These are phyloP conservation scores for Cryptococcus amylolentus DNA, from an alignment of 1,284 basidiomycete species.

Conservation along the genomic window DNA sequence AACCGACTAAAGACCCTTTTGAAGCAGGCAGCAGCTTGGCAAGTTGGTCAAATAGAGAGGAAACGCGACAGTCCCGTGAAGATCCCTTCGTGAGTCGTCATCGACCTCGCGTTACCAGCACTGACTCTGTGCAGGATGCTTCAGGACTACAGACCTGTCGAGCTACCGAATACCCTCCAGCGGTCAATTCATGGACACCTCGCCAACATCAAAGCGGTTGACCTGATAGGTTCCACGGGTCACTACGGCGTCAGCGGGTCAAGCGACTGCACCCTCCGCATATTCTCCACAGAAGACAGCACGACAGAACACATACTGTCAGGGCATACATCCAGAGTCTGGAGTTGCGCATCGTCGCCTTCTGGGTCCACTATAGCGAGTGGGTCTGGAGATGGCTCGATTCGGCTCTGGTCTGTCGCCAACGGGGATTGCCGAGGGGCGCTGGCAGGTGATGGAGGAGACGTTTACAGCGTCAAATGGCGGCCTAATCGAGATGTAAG, in stretches of 20 bases:
- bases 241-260: conserved; percentile 50
- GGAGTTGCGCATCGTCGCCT: conserved; percentile 48
- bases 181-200: conserved; percentile 45
- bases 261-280: conserved; percentile 45
- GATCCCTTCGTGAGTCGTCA: conserved; percentile 23
- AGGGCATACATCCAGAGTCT: conserved; percentile 51
- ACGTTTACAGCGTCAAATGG: conserved; percentile 53
- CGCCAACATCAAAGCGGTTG: conserved; percentile 52
- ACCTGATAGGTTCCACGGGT: conserved; percentile 48
- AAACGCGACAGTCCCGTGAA: conserved; percentile 3
- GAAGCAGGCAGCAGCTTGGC: conserved; percentile 52
- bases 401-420: conserved; percentile 50
- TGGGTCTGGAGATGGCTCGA: conserved; percentile 51
- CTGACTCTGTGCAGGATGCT: conserved; percentile 28
- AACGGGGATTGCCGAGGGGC: conserved; percentile 26
- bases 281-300: conserved; percentile 34
- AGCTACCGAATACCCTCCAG: conserved; percentile 32
- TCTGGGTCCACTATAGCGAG: conserved; percentile 40
- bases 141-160: conserved; percentile 37
- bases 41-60: conserved; percentile 38
- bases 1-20: conserved; percentile 50
- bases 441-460: conserved; percentile 46
- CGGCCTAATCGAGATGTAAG: conserved; percentile 41
- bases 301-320: conserved; percentile 25
- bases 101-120: neutral